Conservation (phyloP, 805 yeast genomes). For the Starmerella roubikii region DNA sequence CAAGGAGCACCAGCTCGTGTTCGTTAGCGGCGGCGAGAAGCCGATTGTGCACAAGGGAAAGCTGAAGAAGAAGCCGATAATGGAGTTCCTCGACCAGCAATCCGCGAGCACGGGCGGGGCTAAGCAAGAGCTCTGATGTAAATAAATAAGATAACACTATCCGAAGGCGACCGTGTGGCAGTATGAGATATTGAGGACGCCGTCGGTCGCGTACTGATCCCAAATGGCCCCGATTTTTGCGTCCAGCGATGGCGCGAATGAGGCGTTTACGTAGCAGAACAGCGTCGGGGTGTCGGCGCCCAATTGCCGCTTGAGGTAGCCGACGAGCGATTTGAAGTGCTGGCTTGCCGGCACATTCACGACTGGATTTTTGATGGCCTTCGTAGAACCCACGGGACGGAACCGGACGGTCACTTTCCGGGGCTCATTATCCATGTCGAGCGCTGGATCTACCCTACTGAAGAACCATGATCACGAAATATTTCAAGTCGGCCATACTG, state of each 20-base stretch:
- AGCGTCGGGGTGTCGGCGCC: slow-evolving; percentile 23
- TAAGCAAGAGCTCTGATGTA: not conserved
- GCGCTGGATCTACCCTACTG: not conserved
- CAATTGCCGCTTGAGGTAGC: slow-evolving; percentile 32
- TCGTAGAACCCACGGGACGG: slow-evolving; percentile 43
- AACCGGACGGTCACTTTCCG: slow-evolving; percentile 31
- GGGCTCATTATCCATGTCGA: not conserved
- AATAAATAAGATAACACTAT: slow-evolving; percentile 4
- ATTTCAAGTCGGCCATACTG: slow-evolving; percentile 63
- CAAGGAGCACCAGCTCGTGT: slow-evolving; percentile 20
- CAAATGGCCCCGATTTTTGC: slow-evolving; percentile 25
- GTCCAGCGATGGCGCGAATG: slow-evolving; percentile 32
- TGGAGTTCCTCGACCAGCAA: slow-evolving; percentile 21
- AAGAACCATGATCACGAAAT: slow-evolving; percentile 68
- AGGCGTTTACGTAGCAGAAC: slow-evolving; percentile 30
- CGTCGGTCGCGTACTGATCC: slow-evolving; percentile 21
- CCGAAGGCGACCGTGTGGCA: slow-evolving; percentile 29
- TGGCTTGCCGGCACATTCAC: slow-evolving; percentile 35
- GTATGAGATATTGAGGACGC: slow-evolving; percentile 24
- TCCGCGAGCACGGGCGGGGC: slow-evolving; percentile 6
- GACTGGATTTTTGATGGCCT: slow-evolving; percentile 33
- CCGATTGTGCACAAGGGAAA: slow-evolving; percentile 22
- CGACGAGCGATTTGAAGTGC: slow-evolving; percentile 34
- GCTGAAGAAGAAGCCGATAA: slow-evolving; percentile 20
- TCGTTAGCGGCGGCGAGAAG: slow-evolving; percentile 19